phyloP scores from a whole-genome alignment of 495 filamentous ascomycete genomes.

The Cercophora samala region DNA sequence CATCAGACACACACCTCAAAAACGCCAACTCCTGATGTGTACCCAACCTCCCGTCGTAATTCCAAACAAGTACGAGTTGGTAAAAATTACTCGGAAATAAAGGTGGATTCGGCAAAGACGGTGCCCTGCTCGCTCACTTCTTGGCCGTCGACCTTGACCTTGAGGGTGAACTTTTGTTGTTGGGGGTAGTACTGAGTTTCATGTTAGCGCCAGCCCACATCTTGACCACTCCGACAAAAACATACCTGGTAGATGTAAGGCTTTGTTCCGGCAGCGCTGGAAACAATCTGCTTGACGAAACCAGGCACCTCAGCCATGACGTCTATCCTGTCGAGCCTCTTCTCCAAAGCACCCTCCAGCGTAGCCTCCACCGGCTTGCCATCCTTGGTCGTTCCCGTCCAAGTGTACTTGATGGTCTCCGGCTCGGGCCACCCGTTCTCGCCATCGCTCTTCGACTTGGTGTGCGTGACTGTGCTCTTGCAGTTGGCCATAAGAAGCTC shows the following conservation, averaged over 20 bases:
- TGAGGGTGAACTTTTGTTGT: slow-evolving; percentile 57
- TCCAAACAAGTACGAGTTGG: slow-evolving; percentile 13
- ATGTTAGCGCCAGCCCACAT: slow-evolving; percentile 24
- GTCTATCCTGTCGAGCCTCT: slow-evolving; percentile 78
- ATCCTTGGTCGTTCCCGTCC: slow-evolving; percentile 76
- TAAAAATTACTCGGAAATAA: slow-evolving; percentile 61
- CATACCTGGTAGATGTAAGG: slow-evolving; percentile 96
- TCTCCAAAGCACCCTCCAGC: slow-evolving; percentile 66
- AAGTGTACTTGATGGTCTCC: slow-evolving; percentile 66
- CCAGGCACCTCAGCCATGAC: slow-evolving; percentile 95
- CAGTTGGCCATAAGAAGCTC: slow-evolving; percentile 73
- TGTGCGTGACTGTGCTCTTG: slow-evolving; percentile 61
- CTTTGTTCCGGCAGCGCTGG: slow-evolving; percentile 79
- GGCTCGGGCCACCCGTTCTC: slow-evolving; percentile 91
- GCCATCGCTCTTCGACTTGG: slow-evolving; percentile 61
- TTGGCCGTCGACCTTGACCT: slow-evolving; percentile 77
- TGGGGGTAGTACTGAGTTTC: slow-evolving; percentile 59
- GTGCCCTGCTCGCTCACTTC: slow-evolving; percentile 71
- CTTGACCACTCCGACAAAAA: background rate
- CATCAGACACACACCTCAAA: background rate
- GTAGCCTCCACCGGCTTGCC: slow-evolving; percentile 65
- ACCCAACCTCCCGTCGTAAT: background rate
- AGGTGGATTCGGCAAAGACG: slow-evolving; percentile 83
- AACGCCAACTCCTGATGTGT: background rate
- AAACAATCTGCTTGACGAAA: slow-evolving; percentile 91